phyloP scores from a whole-genome alignment of 495 filamentous ascomycete species.

The Trichocladium uniseriatum region DNA sequence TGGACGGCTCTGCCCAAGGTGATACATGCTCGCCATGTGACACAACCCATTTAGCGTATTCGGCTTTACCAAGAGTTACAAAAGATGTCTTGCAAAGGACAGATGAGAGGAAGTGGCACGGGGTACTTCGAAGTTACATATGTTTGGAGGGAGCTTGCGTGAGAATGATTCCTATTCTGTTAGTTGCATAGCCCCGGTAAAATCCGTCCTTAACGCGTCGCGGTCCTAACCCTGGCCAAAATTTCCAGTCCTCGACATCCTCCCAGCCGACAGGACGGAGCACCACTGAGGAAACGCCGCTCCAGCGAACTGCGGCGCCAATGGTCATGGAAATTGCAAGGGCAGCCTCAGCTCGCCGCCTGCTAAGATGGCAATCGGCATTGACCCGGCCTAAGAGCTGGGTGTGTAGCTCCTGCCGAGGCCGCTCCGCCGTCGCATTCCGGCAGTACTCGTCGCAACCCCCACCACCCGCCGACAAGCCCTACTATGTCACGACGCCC shows the following conservation, averaged over 20 bases:
- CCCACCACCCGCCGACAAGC: constrained; percentile 47
- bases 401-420: constrained; percentile 14
- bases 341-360: constrained; percentile 15
- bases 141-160: too few relatives aligned
- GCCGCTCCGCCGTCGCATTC: constrained; percentile 1
- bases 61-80: too few relatives aligned
- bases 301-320: background rate
- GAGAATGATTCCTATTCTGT: too few relatives aligned
- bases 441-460: constrained; percentile 7
- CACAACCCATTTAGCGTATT: too few relatives aligned
- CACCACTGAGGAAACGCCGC: background rate
- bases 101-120: too few relatives aligned
- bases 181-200: background rate
- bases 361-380: constrained; percentile 10
- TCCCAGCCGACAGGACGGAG: background rate
- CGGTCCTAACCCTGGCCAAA: background rate
- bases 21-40: too few relatives aligned
- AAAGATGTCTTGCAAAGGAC: too few relatives aligned
- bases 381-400: constrained; percentile 15
- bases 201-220: background rate
- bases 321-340: constrained; percentile 15
- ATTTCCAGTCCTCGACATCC: background rate
- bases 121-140: too few relatives aligned
- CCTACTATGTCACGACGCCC: constrained; percentile 91
- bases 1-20: too few relatives aligned